A percentile compares a stretch with the other conserved stretches of the same genome.
Evolutionary conservation across 2,329 filamentous ascomycete species (phyloP).

Genomic region (Leptographium wingfieldii): DNA sequence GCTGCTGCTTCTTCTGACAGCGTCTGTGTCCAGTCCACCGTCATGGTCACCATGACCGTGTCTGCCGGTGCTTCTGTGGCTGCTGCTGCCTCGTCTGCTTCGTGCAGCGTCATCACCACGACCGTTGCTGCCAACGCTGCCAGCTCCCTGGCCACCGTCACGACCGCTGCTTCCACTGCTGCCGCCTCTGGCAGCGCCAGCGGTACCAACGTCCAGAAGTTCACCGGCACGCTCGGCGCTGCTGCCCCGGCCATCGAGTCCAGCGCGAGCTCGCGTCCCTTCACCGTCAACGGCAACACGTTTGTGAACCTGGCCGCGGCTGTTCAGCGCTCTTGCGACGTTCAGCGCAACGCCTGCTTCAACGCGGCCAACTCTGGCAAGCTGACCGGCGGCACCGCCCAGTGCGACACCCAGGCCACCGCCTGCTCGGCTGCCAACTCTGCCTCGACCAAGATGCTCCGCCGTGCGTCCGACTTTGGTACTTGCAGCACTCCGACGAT

Average conservation of each 20-base stretch:
- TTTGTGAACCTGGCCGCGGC: constrained; percentile 29
- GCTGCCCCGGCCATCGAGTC: constrained; percentile 23
- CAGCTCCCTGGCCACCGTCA: constrained; percentile 10
- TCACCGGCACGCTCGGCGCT: constrained; percentile 28
- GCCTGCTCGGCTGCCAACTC: constrained; percentile 13
- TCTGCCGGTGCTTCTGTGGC: too few relatives aligned
- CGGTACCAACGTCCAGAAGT: constrained; percentile 24
- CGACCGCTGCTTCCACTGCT: constrained; percentile 7
- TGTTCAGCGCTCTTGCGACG: constrained; percentile 28
- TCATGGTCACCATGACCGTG: not conserved
- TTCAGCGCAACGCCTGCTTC: constrained; percentile 32
- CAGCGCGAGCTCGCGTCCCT: constrained; percentile 20
- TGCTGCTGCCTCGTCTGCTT: constrained; percentile 8
- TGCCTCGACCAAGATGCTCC: constrained; percentile 9
- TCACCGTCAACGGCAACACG: constrained; percentile 23
- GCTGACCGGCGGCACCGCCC: constrained; percentile 17
- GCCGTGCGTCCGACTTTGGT: constrained; percentile 23
- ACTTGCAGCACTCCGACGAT: constrained; percentile 28
- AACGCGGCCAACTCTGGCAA: constrained; percentile 25
- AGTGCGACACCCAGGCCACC: constrained; percentile 26
- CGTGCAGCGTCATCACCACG: constrained; percentile 8
- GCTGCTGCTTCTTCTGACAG: too few relatives aligned
- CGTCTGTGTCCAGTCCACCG: constrained; percentile 2
- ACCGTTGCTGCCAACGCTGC: constrained; percentile 11
- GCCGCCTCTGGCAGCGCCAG: not conserved